Percentiles rank a stretch among this genome's conserved stretches.
Conservation (phyloP, 495 filamentous ascomycete genomes). For the Astrocystis sublimbata region DNA sequence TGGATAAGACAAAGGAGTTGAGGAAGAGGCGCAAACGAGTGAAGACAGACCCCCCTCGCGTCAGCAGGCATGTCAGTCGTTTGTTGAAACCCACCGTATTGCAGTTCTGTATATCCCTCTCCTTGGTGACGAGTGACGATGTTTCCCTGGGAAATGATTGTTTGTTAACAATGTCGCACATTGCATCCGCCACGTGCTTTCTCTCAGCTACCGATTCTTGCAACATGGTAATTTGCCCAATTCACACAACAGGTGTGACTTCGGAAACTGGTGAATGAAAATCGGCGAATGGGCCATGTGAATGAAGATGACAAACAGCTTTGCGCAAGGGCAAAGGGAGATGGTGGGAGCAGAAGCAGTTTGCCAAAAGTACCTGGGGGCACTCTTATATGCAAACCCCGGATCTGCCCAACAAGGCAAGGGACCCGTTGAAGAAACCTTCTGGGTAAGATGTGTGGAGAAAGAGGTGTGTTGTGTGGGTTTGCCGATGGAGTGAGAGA, state of each 20-base stretch:
- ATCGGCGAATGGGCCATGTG: neutral
- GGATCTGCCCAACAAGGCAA: neutral
- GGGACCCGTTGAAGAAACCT: no score
- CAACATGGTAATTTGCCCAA: neutral
- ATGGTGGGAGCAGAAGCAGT: no score
- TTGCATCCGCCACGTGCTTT: neutral
- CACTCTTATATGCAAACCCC: constrained; percentile 14
- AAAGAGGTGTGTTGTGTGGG: neutral
- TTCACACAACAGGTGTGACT: neutral
- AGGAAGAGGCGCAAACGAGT: neutral
- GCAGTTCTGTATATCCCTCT: neutral
- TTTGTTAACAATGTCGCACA: neutral
- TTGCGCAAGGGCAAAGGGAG: no score
- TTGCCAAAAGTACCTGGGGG: no score
- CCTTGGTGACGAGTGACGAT: no score
- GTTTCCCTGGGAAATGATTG: no score
- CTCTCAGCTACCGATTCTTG: neutral
- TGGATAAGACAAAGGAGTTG: neutral
- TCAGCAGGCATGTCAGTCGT: neutral
- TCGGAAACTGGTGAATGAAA: neutral
- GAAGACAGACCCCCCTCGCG: neutral
- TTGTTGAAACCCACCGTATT: neutral
- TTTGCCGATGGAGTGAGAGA: constrained; percentile 5
- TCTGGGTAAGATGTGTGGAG: constrained; percentile 12
- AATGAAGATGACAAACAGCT: no score